These are phyloP conservation scores for Cystobasidium onofrii DNA, from an alignment of 768 basidiomycete species.

Conservation along the genomic window DNA sequence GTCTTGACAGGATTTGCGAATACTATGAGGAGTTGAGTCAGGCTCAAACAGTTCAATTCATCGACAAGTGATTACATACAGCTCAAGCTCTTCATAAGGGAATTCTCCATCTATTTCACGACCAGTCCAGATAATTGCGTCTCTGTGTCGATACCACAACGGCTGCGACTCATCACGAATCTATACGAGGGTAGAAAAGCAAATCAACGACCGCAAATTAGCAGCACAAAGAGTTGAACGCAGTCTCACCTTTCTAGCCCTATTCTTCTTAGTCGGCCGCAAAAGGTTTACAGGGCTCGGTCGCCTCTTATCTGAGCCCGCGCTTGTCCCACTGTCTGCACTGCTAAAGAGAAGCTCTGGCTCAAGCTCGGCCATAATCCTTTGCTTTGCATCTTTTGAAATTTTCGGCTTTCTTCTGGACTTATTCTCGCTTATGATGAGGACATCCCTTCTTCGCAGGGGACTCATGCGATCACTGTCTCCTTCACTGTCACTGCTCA, in stretches of 20 bases:
- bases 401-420: neutral
- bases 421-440: neutral
- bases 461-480: neutral
- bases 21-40: neutral
- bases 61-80: neutral
- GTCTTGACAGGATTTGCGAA: neutral
- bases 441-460: neutral
- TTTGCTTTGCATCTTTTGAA: neutral
- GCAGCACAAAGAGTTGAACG: too few relatives aligned
- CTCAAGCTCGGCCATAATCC: neutral
- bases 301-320: neutral
- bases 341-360: conserved; percentile 8
- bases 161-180: neutral
- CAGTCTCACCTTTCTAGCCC: neutral
- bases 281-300: neutral
- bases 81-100: neutral
- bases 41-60: neutral
- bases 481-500: neutral
- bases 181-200: neutral
- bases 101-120: conserved; percentile 11
- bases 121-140: conserved; percentile 25
- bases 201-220: too few relatives aligned
- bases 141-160: conserved; percentile 8
- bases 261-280: neutral
- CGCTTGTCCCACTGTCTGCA: neutral